Base-by-base conservation (phyloP, 306 rosid genomes). In the Glycyrrhiza uralensis region DNA sequence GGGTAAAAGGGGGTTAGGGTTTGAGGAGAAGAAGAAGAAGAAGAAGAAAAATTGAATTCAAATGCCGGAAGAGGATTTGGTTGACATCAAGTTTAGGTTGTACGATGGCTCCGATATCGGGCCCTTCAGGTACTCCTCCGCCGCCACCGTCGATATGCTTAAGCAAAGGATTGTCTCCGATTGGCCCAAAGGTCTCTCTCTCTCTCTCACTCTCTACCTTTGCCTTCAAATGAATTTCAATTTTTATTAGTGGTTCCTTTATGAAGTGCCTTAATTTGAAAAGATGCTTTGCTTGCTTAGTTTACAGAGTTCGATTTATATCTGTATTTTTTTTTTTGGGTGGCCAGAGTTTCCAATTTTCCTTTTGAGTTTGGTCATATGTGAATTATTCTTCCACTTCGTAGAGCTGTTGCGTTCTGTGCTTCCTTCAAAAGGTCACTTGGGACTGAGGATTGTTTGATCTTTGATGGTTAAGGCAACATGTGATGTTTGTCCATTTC, bases 11-110 rank as follows among this genome's bases (percentile, higher is more conserved):
- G 50, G 57, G 51, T 78, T 80, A 67, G 75, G 80, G 69, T 45
- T 45, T 23, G 75, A 56, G 17, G 58, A 79, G 33, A 36, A 35
- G 4, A 5, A 12, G 13, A 0, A 47, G 60, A 30, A 19, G 61
- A 75, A 58, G 66, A 64, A 29, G 23, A 42, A 67, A 38, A 20
- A 56, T 67, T 75, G 18, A 29, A 79, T 67, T 75, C 80, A 84
- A 83, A 93, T 93, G 98, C 88, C 96, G 82, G 97, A 87, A 76
- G 98, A 90, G 79, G 97, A 90, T 54, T 84, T 81, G 80, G 87
- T 90, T 10, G 96, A 84, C 49, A 85, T 93, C 47, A 90, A 90
- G 83, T 90, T 93, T 77, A 79, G 98, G 86, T 66, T 93, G 74
- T 90, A 87, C 71, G 98, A 93, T 82, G 97, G 97, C 50, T 81